These are phyloP conservation scores for Pseudocercospora eumusae DNA, from an alignment of 2,329 filamentous ascomycete species.

Conservation along the genomic window DNA sequence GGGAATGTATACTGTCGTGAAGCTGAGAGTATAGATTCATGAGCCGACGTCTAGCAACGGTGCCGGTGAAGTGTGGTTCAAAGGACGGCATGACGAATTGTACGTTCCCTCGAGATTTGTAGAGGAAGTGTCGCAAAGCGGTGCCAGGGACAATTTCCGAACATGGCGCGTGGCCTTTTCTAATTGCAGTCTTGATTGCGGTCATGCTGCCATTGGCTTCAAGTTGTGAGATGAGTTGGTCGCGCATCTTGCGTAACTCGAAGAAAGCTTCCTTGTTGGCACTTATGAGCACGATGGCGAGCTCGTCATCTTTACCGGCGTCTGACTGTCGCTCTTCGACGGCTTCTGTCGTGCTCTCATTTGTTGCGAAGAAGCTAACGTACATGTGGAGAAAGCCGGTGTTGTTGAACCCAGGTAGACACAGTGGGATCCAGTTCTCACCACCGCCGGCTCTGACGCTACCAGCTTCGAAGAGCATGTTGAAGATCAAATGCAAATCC, in stretches of 20 bases:
- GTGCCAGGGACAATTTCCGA: slow-evolving; percentile 78
- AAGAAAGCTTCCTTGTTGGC: slow-evolving; percentile 93
- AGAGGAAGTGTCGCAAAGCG: slow-evolving; percentile 85
- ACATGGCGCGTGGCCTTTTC: slow-evolving; percentile 68
- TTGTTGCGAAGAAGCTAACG: slow-evolving; percentile 83
- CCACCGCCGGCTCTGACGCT: slow-evolving; percentile 89
- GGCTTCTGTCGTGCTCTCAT: slow-evolving; percentile 35
- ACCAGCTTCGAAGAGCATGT: slow-evolving; percentile 97
- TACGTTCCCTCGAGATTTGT: slow-evolving; percentile 91
- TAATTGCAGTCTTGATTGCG: slow-evolving; percentile 71
- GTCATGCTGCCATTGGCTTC: slow-evolving; percentile 73
- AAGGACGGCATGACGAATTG: slow-evolving; percentile 92
- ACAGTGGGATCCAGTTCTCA: slow-evolving; percentile 96
- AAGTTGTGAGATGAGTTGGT: slow-evolving; percentile 67
- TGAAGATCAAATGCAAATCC: slow-evolving; percentile 94
- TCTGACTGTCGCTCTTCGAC: slow-evolving; percentile 40
- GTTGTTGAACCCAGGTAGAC: slow-evolving; percentile 95
- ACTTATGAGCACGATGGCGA: slow-evolving; percentile 92
- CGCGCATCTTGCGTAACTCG: slow-evolving; percentile 72
- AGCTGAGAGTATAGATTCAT: slow-evolving; percentile 84
- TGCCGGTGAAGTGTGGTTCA: slow-evolving; percentile 63
- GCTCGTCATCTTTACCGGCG: slow-evolving; percentile 56
- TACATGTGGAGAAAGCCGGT: slow-evolving; percentile 98
- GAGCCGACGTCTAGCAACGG: slow-evolving; percentile 52
- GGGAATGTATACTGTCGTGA: slow-evolving; percentile 81